Evolutionary conservation across 225 moss, liverwort and hornwort species (phyloP).

Genomic region (Pseudoscleropodium purum): DNA sequence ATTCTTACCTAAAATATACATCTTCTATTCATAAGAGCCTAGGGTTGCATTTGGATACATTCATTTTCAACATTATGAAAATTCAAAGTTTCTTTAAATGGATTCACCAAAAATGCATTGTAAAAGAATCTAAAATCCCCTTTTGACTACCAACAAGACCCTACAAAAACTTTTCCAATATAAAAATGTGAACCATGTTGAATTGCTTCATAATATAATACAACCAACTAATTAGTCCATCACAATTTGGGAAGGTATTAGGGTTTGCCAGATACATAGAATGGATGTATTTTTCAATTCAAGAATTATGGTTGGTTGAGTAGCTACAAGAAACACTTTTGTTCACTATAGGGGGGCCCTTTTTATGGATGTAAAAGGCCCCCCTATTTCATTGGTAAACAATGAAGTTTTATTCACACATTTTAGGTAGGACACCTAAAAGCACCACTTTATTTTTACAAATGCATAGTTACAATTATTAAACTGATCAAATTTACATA

Average conservation of each 20-base stretch:
- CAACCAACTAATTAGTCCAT: fast-evolving
- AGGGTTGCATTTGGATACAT: fast-evolving
- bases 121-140: fast-evolving
- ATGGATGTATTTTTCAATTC: fast-evolving
- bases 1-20: not conserved
- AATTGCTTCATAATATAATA: not conserved
- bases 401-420: fast-evolving
- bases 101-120: fast-evolving
- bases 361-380: not conserved
- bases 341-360: fast-evolving
- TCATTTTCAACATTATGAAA: not conserved
- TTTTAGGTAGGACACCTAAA: fast-evolving
- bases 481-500: fast-evolving
- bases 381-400: not conserved
- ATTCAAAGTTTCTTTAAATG: not conserved
- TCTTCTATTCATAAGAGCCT: not conserved
- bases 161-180: fast-evolving
- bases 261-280: fast-evolving
- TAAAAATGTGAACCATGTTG: fast-evolving
- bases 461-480: not conserved
- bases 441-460: not conserved
- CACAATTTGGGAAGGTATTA: fast-evolving
- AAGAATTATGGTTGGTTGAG: not conserved
- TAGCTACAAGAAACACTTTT: fast-evolving
- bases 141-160: not conserved